Base-by-base conservation (phyloP, 495 filamentous ascomycete species). In the Glarea lozoyensis region DNA sequence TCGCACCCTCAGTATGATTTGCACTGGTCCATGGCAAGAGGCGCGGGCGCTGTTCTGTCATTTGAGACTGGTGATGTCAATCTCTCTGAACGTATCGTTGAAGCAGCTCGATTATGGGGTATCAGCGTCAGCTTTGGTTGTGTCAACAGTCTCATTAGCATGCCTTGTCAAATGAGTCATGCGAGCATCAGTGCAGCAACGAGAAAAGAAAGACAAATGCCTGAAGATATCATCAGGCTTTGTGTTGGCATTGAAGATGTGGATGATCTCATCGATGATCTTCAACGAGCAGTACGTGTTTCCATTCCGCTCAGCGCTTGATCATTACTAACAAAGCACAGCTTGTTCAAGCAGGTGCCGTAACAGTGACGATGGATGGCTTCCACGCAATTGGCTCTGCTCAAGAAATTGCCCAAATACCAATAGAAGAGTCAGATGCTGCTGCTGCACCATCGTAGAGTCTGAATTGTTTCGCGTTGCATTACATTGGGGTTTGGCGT, bases 91-190 rank as follows among this genome's bases (percentile, higher is more conserved):
- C 77, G 88, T 7, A 94, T 98, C 56, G 92, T 98, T 2, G 93
- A 95, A 66, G 81, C 82, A 25, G 86, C 92, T 3, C 75, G 84
- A 50, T 66, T 98, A 19, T 98, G 88, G 82, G 88, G 83, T 15
- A 98, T 98, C 49, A 88, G 82, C 48, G 92, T 98, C 40, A 92
- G 85, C 52, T 98, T 98, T 59, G 92, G 92, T 25, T 96, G 93
- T 62, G 93, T 98, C 33, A 98, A 98, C 64, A 92, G 85, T 65
- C 61, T 98, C 63, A 98, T 98, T 62, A 94, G 88, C 64, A 94
- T 98, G 92, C 92, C 92, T 10, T 98, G 92, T 54, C 86, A 85
- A 46, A 98, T 98, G 92, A 97, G 93, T 63, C 92, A 98, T 67
- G 92, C 92, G 16, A 95, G 88, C 58, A 98, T 98, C 60, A 93